Conservation (phyloP, 148 eudicot genomes). For the Fagopyrum tataricum region DNA sequence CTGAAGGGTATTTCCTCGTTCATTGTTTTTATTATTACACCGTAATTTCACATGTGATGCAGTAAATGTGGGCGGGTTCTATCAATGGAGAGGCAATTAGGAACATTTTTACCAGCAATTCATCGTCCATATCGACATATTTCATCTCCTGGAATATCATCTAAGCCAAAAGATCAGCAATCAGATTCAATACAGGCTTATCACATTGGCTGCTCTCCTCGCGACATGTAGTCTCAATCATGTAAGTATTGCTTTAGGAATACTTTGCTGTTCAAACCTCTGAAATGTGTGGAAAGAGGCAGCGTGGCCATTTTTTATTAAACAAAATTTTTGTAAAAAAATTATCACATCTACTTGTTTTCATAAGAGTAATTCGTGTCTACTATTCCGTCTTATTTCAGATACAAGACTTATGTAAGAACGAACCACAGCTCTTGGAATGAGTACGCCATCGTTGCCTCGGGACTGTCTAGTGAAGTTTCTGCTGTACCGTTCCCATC, state of each 20-base stretch:
- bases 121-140: constrained; percentile 56
- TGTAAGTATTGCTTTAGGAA: constrained; percentile 2
- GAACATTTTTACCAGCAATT: constrained; percentile 67
- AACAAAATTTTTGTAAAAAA: no score
- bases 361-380: not conserved
- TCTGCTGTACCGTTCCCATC: not conserved
- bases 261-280: not conserved
- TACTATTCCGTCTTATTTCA: not conserved
- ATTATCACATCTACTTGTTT: no score
- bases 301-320: not conserved
- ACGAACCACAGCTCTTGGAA: not conserved
- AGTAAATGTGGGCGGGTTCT: constrained; percentile 77
- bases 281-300: not conserved
- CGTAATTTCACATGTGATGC: constrained; percentile 20
- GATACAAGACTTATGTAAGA: not conserved
- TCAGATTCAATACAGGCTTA: constrained; percentile 35
- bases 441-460: not conserved
- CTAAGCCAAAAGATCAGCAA: constrained; percentile 23
- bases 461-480: not conserved
- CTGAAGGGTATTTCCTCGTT: not conserved
- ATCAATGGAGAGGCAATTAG: constrained; percentile 72
- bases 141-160: constrained; percentile 29
- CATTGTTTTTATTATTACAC: not conserved
- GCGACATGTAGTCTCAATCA: constrained; percentile 35
- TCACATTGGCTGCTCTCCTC: constrained; percentile 68